Evolutionary conservation across 768 basidiomycete species (phyloP).

Genomic region (Lyophyllum shimeji): DNA sequence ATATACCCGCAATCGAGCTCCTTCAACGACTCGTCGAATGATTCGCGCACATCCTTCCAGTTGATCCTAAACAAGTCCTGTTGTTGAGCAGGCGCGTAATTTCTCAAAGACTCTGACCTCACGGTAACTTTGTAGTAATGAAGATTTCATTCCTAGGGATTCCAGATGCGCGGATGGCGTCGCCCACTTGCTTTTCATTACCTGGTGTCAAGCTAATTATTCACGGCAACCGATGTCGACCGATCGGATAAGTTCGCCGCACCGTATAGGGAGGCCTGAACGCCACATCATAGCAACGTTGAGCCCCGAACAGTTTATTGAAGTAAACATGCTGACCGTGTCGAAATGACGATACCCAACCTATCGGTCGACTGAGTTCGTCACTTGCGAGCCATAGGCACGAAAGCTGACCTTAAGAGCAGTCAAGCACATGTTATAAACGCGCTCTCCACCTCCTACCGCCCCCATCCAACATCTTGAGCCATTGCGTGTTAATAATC

Average conservation of each 20-base stretch:
- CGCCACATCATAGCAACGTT: not conserved
- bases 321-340: constrained; percentile 19
- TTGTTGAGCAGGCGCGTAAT: not conserved
- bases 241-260: not conserved
- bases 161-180: constrained; percentile 42
- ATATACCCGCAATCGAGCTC: constrained; percentile 40
- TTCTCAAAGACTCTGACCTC: constrained; percentile 1
- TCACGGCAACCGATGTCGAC: not conserved
- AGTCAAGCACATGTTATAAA: constrained; percentile 33
- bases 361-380: constrained; percentile 19
- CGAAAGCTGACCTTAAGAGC: constrained; percentile 29
- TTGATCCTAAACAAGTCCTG: constrained; percentile 16
- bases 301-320: not conserved
- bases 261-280: constrained; percentile 29
- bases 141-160: constrained; percentile 46
- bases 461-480: constrained; percentile 39
- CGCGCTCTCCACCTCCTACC: constrained; percentile 36
- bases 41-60: constrained; percentile 33
- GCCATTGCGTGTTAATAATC: not conserved
- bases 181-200: constrained; percentile 47
- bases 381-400: not conserved
- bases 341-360: constrained; percentile 50
- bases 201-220: constrained; percentile 17
- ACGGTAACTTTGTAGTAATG: constrained; percentile 51
- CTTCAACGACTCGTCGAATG: constrained; percentile 35